Evolutionary conservation across 164 flowering plant genomes (phyloP), one percentile per base, ranked within the genome.

Genomic region (Umbellularia californica): DNA sequence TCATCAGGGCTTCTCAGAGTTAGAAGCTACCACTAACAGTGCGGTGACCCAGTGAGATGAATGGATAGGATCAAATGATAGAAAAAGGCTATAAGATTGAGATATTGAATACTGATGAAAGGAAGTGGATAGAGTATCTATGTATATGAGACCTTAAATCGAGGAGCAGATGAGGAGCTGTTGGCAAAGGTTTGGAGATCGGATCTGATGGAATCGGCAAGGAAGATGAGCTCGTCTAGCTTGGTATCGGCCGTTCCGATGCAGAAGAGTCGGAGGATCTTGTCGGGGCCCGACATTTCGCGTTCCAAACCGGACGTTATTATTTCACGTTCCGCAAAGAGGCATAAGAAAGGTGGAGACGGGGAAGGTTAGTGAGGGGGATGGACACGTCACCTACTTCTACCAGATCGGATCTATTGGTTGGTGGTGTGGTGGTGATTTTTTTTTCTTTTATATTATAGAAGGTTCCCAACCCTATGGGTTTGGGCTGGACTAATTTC

Each of bases 221-320:
- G 88, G 82, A 89, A 94, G 4, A 65, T 86, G 74, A 94, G 96
- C 84, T 94, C 98, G 12, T 94, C 88, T 52, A 84, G 81, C 87
- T 92, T 92, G 7, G 98, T 88, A 70, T 94, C 98, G 72, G 87
- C 94, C 5, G 98, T 92, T 72, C 89, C 97, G 25, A 94, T 81
- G 71, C 97, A 92, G 86, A 83, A 87, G 52, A 94, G 86, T 77
- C 72, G 87, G 35, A 24, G 71, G 35, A 72, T 24, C 23, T 75
- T 63, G 1, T 66, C 65, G 6, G 20, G 27, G 66, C 63, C 68
- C 20, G 73, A 79, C 84, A 79, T 82, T 58, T 30, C 33, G 47
- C 47, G 47, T 41, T 41, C 9, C 47, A 41, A 41, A 41, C 10
- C 47, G 47, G 47, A 7, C 11, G 47, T 41, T 41, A 7, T 1